These are phyloP conservation scores for Plasmodium relictum DNA, from an alignment of 169 alveolate genomes.

Conservation along the genomic window DNA sequence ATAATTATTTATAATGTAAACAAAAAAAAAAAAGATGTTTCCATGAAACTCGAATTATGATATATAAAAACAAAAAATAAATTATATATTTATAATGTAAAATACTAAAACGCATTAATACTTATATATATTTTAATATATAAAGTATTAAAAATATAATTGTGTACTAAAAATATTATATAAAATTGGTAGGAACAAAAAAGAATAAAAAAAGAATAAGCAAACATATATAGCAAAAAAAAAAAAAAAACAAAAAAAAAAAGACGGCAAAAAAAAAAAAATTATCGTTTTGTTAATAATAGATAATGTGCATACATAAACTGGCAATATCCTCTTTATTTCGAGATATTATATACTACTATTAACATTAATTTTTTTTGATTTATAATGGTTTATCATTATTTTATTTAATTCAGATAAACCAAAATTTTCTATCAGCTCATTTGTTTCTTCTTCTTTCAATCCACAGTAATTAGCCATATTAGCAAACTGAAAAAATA, in stretches of 20 bases:
- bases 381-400: conserved; percentile 74
- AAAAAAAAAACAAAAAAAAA: no score
- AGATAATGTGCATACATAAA: neutral
- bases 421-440: conserved; percentile 62
- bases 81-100: no score
- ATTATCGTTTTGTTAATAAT: neutral
- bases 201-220: no score
- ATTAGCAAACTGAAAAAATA: conserved; percentile 37
- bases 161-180: no score
- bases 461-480: conserved; percentile 54
- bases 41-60: no score
- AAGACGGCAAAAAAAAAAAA: neutral
- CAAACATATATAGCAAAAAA: no score
- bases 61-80: no score
- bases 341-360: conserved; percentile 16
- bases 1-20: neutral
- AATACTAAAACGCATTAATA: no score
- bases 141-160: no score
- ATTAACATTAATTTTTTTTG: conserved; percentile 67
- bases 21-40: neutral
- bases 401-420: conserved; percentile 69
- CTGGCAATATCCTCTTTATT: neutral
- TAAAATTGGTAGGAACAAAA: no score
- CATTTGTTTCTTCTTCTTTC: conserved; percentile 22
- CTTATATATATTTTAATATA: no score